Percentiles rank a stretch among this genome's conserved stretches.
phyloP scores from a whole-genome alignment of 116 monocot genomes.

The Iris pallida region DNA sequence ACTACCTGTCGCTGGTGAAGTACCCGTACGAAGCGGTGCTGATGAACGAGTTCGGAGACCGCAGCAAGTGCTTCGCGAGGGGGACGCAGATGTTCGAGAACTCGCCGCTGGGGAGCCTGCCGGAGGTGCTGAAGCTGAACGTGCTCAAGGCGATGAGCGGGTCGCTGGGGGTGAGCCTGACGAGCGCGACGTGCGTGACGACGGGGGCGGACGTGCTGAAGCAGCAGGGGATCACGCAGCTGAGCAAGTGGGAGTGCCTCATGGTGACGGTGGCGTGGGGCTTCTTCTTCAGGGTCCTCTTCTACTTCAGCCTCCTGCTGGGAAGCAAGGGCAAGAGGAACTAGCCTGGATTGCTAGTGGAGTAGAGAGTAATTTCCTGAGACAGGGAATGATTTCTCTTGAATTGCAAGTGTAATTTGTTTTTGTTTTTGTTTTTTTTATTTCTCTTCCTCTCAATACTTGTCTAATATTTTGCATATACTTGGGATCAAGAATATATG shows the following conservation, averaged over 20 bases:
- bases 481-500: too few relatives aligned
- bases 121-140: constrained; percentile 24
- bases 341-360: constrained; percentile 11
- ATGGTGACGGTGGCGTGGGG: constrained; percentile 64
- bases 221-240: constrained; percentile 38
- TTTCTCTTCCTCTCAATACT: too few relatives aligned
- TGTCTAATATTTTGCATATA: too few relatives aligned
- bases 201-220: constrained; percentile 35
- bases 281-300: constrained; percentile 64
- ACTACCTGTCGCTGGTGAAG: constrained; percentile 59
- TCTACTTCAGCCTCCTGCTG: constrained; percentile 57
- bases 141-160: constrained; percentile 23
- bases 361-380: too few relatives aligned
- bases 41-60: constrained; percentile 51
- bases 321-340: constrained; percentile 76
- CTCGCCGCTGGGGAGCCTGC: constrained; percentile 30
- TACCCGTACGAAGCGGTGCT: constrained; percentile 54
- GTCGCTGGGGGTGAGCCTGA: constrained; percentile 20
- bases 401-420: too few relatives aligned
- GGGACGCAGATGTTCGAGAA: constrained; percentile 59
- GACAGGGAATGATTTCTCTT: too few relatives aligned
- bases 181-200: constrained; percentile 35
- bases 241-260: constrained; percentile 61
- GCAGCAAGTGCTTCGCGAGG: constrained; percentile 38
- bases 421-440: too few relatives aligned